These are phyloP conservation scores for Saussurea involucrata DNA, from an alignment of 129 eudicot genomes.

Conservation along the genomic window DNA sequence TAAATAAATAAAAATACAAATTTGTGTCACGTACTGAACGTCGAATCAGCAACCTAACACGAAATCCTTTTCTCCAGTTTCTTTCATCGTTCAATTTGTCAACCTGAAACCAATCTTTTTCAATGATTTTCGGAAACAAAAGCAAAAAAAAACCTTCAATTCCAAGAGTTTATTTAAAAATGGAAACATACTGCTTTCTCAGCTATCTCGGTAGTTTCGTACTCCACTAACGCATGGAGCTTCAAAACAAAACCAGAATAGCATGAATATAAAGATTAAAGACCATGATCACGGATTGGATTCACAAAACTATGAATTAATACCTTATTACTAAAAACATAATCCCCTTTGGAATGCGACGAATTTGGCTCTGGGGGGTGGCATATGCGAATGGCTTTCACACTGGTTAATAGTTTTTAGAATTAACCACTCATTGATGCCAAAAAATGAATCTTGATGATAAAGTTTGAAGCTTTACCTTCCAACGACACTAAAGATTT, in stretches of 20 bases:
- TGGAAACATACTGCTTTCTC: conserved; percentile 77
- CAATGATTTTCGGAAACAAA: background rate
- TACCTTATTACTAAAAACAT: conserved; percentile 77
- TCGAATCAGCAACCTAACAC: conserved; percentile 75
- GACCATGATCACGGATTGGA: background rate
- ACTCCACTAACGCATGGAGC: conserved; percentile 95
- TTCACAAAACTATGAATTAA: background rate
- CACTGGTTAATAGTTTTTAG: conserved; percentile 36
- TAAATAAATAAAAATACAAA: background rate
- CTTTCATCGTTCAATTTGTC: conserved; percentile 82
- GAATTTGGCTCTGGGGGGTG: conserved; percentile 78
- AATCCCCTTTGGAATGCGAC: conserved; percentile 60
- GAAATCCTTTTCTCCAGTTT: conserved; percentile 89
- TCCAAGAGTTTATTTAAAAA: background rate
- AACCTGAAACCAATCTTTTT: conserved; percentile 38
- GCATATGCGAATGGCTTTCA: conserved; percentile 81
- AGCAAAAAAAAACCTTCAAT: background rate
- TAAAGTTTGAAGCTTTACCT: conserved; percentile 39
- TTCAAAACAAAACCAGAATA: conserved; percentile 22
- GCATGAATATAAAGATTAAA: background rate
- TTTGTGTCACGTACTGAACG: conserved; percentile 59
- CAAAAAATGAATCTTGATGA: background rate
- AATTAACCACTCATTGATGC: background rate
- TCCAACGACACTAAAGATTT: conserved; percentile 83
- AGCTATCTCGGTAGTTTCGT: conserved; percentile 63